Evolutionary conservation across 257 asterid species (phyloP), one percentile per base, ranked within the genome.

Genomic region (Gentiana dahurica): DNA sequence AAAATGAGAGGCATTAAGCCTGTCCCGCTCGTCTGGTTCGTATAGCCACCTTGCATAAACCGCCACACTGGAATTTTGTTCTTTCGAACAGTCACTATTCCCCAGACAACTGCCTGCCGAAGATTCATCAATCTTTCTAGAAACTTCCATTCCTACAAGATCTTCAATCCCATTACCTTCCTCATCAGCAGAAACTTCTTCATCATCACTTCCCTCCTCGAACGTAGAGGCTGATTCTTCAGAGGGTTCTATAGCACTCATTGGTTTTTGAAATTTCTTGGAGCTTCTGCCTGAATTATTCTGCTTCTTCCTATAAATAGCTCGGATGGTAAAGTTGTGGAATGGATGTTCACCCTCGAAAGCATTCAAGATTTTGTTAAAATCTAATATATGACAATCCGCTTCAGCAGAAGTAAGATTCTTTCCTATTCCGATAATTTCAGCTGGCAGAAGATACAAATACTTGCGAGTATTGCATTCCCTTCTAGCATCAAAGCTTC

Each of bases 311-410:
- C 98, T 81, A 68, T 91, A 91, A 68, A 78, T 85, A 36, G 98
- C 64, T 68, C 95, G 80, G 60, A 87, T 60, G 12, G 98, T 91
- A 54, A 83, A 91, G 62, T 91, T 91, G 83, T 91, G 97, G 69
- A 91, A 91, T 44, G 98, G 98, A 71, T 87, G 93, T 36, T 85
- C 86, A 55, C 97, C 98, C 98, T 91, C 92, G 71, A 90, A 90
- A 63, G 77, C 47, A 33, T 77, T 90, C 67, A 90, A 65, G 71
- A 90, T 77, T 65, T 61, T 61, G 61, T 84, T 82, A 65, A 90
- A 87, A 67, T 79, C 81, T 53, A 91, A 70, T 62, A 87, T 60
- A 61, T 87, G 93, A 57, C 37, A 46, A 72, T 87, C 79, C 55
- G 78, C 73, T 82, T 90, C 96, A 68, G 68, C 72, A 46, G 82